Base-by-base conservation (phyloP, 2,329 filamentous ascomycete genomes). In the Colletotrichum limetticola region DNA sequence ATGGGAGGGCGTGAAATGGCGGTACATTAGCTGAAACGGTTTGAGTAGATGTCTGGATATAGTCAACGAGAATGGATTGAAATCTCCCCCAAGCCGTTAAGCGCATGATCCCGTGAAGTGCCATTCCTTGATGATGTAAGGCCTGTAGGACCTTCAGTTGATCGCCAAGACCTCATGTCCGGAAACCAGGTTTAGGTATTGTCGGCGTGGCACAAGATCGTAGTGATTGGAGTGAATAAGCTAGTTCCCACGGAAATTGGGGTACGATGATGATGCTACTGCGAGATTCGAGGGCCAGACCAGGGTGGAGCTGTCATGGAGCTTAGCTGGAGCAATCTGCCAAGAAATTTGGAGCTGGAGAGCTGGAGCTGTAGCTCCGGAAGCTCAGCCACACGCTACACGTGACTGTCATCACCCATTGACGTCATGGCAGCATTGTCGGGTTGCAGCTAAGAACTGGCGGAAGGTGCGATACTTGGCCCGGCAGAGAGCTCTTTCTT, bases 1-100 rank as follows among this genome's bases (percentile, higher is more conserved):
- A 6, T 75, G 72, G 74, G 65, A 74, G 7, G 56, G 22, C 0
- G 57, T 65, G 16, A 69, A 61, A 32, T 74, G 72, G 72, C 55
- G 24, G 22, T 73, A 65, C 30, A 71, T 55, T 22, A 71, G 66
- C 49, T 62, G 28, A 73, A 8, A 14, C 19, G 28, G 11, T 22
- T 60, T 3, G 28, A n/a, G 8, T n/a, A 28, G 9, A 14, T 24
- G 14, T n/a, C 14, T 35, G 7, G 7, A 26, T 49, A 8, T 14
- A 26, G 22, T n/a, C 14, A 28, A 28, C n/a, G 8, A 22, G 19
- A 49, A 49, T 8, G 19, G 7, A 11, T 9, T 19, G 8, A 49
- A 49, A 19, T 22, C n/a, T 22, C 35, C 14, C 22, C 4, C 12
- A 28, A 16, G 35, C 2, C 8, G 24, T 22, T 24, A 4, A 22